These are phyloP conservation scores for Sonneratia caseolaris DNA, from an alignment of 345 rosid genomes.

Conservation along the genomic window DNA sequence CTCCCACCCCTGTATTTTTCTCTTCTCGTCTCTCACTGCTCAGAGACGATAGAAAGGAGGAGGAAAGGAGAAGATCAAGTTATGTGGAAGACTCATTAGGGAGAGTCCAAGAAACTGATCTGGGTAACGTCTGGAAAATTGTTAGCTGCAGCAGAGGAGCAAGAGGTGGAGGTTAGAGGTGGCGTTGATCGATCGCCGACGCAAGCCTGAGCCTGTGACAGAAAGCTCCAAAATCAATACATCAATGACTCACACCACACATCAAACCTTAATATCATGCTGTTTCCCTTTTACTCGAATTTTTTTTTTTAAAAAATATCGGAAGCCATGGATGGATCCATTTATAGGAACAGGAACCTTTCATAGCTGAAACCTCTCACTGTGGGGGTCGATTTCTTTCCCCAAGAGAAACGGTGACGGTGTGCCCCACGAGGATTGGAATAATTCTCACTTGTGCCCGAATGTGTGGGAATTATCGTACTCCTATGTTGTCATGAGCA, in stretches of 20 bases:
- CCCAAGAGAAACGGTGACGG: too few species aligned
- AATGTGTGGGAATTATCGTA: too few species aligned
- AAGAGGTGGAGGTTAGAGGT: not conserved
- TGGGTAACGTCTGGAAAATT: not conserved
- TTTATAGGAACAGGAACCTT: too few species aligned
- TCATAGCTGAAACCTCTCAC: too few species aligned
- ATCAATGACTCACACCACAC: not conserved
- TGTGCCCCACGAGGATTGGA: too few species aligned
- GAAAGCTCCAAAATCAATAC: not conserved
- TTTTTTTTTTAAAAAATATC: too few species aligned
- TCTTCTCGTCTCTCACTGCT: conserved; percentile 2
- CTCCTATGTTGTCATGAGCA: too few species aligned
- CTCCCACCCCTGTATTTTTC: not conserved
- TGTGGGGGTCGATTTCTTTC: too few species aligned
- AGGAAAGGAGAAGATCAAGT: not conserved
- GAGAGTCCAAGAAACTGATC: not conserved
- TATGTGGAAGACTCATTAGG: not conserved
- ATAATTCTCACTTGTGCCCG: too few species aligned
- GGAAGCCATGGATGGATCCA: too few species aligned
- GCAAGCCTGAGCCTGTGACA: not conserved
- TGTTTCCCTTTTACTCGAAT: too few species aligned
- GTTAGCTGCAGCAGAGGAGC: not conserved
- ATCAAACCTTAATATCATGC: too few species aligned
- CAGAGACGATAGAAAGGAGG: not conserved
- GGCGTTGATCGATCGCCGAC: not conserved